Conservation (phyloP, 208 protist genomes). For the Leishmania martiniquensis region DNA sequence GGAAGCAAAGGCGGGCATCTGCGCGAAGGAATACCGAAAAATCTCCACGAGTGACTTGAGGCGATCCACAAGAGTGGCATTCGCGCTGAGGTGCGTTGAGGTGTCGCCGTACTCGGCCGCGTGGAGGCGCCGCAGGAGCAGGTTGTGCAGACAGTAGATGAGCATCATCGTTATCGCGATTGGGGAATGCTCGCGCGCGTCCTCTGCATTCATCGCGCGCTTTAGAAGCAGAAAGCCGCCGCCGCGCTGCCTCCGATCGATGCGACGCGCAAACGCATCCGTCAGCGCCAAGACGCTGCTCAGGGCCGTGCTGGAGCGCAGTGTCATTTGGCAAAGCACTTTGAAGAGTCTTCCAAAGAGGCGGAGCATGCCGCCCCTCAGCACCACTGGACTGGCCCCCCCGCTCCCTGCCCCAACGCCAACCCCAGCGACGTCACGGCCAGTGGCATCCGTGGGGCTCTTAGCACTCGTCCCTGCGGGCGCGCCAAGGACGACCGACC, state of each 20-base stretch:
- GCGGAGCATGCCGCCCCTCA: constrained; percentile 73
- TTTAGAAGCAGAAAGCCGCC: constrained; percentile 45
- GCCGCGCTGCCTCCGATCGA: constrained; percentile 51
- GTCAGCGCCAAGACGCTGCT: constrained; percentile 46
- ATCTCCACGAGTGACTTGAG: constrained; percentile 69
- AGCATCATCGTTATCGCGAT: constrained; percentile 69
- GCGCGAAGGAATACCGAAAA: constrained; percentile 60
- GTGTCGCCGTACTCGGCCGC: constrained; percentile 41
- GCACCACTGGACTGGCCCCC: background rate
- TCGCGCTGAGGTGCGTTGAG: constrained; percentile 33
- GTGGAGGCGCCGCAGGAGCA: constrained; percentile 72
- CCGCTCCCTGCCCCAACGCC: background rate
- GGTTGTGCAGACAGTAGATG: constrained; percentile 58
- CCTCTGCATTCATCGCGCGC: constrained; percentile 36
- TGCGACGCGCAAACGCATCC: constrained; percentile 42
- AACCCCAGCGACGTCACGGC: constrained; percentile 1
- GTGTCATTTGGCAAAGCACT: constrained; percentile 65
- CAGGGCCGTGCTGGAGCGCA: constrained; percentile 37
- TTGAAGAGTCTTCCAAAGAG: constrained; percentile 83
- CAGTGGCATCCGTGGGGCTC: background rate
- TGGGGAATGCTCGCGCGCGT: constrained; percentile 66
- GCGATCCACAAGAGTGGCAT: constrained; percentile 62
- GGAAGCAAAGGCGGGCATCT: constrained; percentile 55
- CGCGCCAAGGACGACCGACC: constrained; percentile 19
- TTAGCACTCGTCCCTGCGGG: constrained; percentile 1